Evolutionary conservation across 2,329 filamentous ascomycete genomes (phyloP), one percentile per base, ranked within the genome.

Genomic region (Ilyonectria destructans): DNA sequence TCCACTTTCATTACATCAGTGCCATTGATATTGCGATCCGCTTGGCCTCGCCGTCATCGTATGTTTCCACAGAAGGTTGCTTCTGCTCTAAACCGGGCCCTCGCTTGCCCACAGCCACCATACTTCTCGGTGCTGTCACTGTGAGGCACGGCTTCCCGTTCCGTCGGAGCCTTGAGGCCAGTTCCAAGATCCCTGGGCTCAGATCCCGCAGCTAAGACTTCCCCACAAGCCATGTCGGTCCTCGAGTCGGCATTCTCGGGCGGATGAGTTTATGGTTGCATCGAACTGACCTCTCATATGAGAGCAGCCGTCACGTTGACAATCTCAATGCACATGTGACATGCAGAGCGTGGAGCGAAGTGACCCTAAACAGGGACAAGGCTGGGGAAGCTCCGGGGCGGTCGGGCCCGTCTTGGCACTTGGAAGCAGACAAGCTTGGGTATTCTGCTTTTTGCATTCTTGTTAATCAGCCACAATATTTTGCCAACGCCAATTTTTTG

Each of bases 201-300:
- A 62, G 57, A 68, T 69, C 60, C 55, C 66, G 62, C 63, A 68
- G 49, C 64, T 62, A 43, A 54, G 57, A 67, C 55, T 62, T 68
- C 69, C 52, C 73, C 67, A 65, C 61, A 68, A 31, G 52, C 64
- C 66, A 54, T 57, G 58, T 48, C 29, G 60, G 59, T 48, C 57
- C 52, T 62, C n/a, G 52, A 62, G 60, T 55, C 67, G 65, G 61
- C 65, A 69, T 55, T 65, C 40, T 67, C 52, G 63, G 66, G 60
- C 21, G 51, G 63, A 48, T 56, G 59, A 45, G 33, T 62, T 8
- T 56, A 55, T 57, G 61, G 61, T 65, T 48, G 55, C 57, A 58
- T 45, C 46, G 59, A 62, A 58, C 43, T 29, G 19, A 12, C 26
- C 31, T 48, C 52, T 17, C 35, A n/a, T 46, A 45, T 29, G 56